These are phyloP conservation scores for Amylostereum chailletii DNA, from an alignment of 1,284 basidiomycete genomes.

Conservation along the genomic window DNA sequence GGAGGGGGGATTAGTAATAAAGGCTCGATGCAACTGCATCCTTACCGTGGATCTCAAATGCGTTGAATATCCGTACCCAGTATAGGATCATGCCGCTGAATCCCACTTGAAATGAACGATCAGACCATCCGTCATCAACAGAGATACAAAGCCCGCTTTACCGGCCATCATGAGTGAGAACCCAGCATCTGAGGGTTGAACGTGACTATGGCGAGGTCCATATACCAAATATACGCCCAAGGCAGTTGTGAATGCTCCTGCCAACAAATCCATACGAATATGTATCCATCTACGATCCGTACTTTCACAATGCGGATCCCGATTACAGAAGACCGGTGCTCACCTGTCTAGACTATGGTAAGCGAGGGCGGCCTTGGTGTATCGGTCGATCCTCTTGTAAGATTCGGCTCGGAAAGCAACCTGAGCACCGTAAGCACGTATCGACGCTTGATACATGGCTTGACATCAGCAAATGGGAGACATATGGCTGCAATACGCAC, in stretches of 20 bases:
- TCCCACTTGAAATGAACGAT: slow-evolving; percentile 24
- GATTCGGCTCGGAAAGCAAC: slow-evolving; percentile 36
- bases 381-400: slow-evolving; percentile 35
- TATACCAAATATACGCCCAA: slow-evolving; percentile 51
- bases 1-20: neutral
- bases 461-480: neutral
- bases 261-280: slow-evolving; percentile 42
- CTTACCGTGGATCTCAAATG: slow-evolving; percentile 51
- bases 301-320: no score
- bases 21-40: slow-evolving; percentile 5
- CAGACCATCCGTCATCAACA: neutral
- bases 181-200: slow-evolving; percentile 36
- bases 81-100: slow-evolving; percentile 49
- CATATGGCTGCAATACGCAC: slow-evolving; percentile 26
- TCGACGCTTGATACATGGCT: slow-evolving; percentile 35
- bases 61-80: slow-evolving; percentile 44
- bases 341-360: slow-evolving; percentile 50
- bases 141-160: slow-evolving; percentile 13
- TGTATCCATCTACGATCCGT: slow-evolving; percentile 42
- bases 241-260: slow-evolving; percentile 41
- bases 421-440: slow-evolving; percentile 53
- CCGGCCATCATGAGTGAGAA: slow-evolving; percentile 44
- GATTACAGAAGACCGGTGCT: slow-evolving; percentile 9
- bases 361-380: slow-evolving; percentile 33
- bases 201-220: slow-evolving; percentile 23